Evolutionary conservation across 1,284 basidiomycete genomes (phyloP).

Genomic region (Ceratorhiza oryzae-sativae): DNA sequence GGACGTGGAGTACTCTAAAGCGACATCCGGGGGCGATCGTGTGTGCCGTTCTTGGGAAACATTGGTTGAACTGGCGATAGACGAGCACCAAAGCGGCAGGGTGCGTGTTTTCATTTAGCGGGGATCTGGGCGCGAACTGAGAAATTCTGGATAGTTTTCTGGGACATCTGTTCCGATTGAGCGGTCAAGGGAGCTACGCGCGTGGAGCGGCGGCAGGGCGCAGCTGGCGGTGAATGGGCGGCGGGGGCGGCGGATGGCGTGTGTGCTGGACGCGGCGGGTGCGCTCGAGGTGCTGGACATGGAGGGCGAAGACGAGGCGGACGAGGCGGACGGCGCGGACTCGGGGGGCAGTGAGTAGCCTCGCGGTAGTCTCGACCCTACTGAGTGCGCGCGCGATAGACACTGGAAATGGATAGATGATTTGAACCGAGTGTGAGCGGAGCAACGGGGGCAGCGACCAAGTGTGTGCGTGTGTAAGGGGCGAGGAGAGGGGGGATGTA

Average conservation of each 20-base stretch:
- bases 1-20: conserved; percentile 48
- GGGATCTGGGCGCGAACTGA: conserved; percentile 39
- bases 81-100: conserved; percentile 37
- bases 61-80: conserved; percentile 33
- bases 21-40: conserved; percentile 49
- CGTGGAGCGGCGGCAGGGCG: conserved; percentile 60
- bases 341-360: conserved; percentile 44
- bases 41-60: conserved; percentile 52
- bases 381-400: conserved; percentile 30
- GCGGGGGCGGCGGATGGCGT: conserved; percentile 72
- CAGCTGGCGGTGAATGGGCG: conserved; percentile 75
- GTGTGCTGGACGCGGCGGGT: conserved; percentile 69
- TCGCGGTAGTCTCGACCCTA: conserved; percentile 40
- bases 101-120: conserved; percentile 38
- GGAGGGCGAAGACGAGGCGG: conserved; percentile 67
- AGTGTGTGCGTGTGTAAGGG: conserved; percentile 45
- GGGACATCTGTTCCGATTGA: conserved; percentile 37
- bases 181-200: conserved; percentile 54
- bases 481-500: conserved; percentile 45
- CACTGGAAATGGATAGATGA: conserved; percentile 29
- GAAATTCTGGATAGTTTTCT: conserved; percentile 36
- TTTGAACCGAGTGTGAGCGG: conserved; percentile 12
- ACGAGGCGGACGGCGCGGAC: conserved; percentile 51
- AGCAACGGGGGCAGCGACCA: not conserved
- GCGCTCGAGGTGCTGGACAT: conserved; percentile 77